Base-by-base conservation (phyloP, 257 asterid species). In the Rauvolfia tetraphylla region DNA sequence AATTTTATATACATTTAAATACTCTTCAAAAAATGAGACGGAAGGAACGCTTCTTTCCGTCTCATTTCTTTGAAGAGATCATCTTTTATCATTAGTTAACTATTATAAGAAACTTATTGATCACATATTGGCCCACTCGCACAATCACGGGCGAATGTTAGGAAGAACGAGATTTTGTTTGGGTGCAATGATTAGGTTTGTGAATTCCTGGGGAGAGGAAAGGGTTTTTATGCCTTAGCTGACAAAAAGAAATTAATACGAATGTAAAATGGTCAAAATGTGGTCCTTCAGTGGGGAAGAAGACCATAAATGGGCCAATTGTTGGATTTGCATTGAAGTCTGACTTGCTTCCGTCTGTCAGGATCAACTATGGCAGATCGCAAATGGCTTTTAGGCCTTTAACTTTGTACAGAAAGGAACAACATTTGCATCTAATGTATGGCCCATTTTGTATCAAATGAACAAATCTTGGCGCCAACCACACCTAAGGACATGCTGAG, bases 401-500 rank as follows among this genome's bases (percentile, higher is more conserved):
- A 44, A 39, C 66, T 75, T 14, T 63, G 36, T 25, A 31, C 58
- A 38, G 34, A 69, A 67, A 79, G 67, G 73, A 74, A 75, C 79
- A 65, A 36, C 46, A 51, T 58, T 42, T 46, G 2, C 59, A 15
- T 25, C 59, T 33, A 51, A 9, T 8, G 4, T 14, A 1, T 73
- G 78, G 75, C 54, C 78, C 82, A 73, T 79, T n/a, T 4, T 27
- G 18, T n/a, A 12, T 36, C 36, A 41, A 31, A 48, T 39, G 72
- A 57, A 68, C 18, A 44, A 31, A n/a, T 31, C 54, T 80, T 71
- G 54, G 70, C 39, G 61, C 68, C 77, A 62, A 20, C 3, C 53
- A 22, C 1, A 22, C 22, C 23, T 7, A 9, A 38, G 39, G 62
- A 13, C 38, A 73, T 20, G 42, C 42, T 25, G 4, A 3, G 5